These are phyloP conservation scores for Boletus rubroflammeus DNA, from an alignment of 768 basidiomycete genomes.

Conservation along the genomic window DNA sequence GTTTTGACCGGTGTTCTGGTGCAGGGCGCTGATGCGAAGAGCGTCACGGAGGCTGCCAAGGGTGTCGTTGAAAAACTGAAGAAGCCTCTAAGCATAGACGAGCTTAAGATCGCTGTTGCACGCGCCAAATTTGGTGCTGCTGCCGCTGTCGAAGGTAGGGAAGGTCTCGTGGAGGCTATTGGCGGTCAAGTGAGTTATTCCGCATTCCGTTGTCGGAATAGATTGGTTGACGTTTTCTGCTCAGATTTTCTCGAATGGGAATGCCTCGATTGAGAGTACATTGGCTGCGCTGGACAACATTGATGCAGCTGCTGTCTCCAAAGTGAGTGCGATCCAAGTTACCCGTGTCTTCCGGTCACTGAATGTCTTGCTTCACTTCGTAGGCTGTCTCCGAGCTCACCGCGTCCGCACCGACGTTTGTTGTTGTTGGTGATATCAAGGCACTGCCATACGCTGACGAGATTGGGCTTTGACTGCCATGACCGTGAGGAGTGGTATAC, in stretches of 20 bases:
- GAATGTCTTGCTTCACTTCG: neutral
- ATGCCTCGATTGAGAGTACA: conserved; percentile 56
- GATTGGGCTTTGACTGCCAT: conserved; percentile 58
- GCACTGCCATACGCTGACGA: conserved; percentile 82
- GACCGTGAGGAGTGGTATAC: conserved; percentile 8
- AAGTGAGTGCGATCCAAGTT: conserved; percentile 40
- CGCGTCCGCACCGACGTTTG: conserved; percentile 78
- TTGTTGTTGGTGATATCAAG: conserved; percentile 77
- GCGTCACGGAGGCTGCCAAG: conserved; percentile 65
- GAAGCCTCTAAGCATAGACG: conserved; percentile 57
- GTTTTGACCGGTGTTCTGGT: conserved; percentile 81
- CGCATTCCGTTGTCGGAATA: conserved; percentile 1
- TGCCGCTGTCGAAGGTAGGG: conserved; percentile 60
- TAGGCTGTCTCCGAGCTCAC: conserved; percentile 62
- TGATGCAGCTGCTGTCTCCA: conserved; percentile 60
- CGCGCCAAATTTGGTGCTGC: conserved; percentile 89
- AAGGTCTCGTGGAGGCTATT: conserved; percentile 58
- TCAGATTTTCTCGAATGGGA: conserved; percentile 59
- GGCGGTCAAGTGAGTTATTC: conserved; percentile 58
- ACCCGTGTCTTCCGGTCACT: neutral
- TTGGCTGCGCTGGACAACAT: conserved; percentile 70
- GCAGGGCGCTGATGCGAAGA: conserved; percentile 59
- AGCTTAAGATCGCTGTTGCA: conserved; percentile 74
- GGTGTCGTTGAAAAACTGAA: conserved; percentile 66
- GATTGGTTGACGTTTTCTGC: neutral